These are phyloP conservation scores for Cenchrus americanus DNA, from an alignment of 176 grass and related monocot species.

Conservation along the genomic window DNA sequence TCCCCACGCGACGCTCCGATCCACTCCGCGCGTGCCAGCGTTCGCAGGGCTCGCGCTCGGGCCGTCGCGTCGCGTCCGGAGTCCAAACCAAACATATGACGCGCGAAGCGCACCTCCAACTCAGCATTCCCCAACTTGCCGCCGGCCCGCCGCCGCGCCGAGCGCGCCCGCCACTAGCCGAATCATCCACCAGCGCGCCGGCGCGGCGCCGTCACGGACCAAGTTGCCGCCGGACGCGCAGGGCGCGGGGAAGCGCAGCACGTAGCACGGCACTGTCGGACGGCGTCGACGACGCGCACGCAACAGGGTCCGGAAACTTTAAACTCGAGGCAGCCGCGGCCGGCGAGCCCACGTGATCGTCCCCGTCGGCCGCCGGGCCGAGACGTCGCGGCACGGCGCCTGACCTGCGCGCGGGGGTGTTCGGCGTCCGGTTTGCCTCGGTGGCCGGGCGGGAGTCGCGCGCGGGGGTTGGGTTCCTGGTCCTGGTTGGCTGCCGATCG, in stretches of 20 bases:
- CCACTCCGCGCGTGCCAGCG: slow-evolving; percentile 18
- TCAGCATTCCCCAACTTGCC: not conserved
- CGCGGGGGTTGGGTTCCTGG: not conserved
- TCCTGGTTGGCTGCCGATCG: not conserved
- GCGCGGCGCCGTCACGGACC: not conserved
- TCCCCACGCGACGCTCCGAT: not conserved
- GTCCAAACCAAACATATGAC: not conserved
- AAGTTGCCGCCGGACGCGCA: slow-evolving; percentile 18
- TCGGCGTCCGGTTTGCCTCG: not conserved
- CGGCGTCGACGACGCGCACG: not conserved
- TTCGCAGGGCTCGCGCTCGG: slow-evolving; percentile 13
- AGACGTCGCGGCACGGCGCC: no score
- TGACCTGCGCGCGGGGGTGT: slow-evolving; percentile 10
- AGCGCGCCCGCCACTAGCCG: slow-evolving; percentile 1
- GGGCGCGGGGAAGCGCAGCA: not conserved
- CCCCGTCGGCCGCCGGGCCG: slow-evolving; percentile 26
- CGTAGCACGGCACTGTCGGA: no score
- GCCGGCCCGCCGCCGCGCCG: slow-evolving; percentile 4
- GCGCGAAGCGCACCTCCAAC: not conserved
- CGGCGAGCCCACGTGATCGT: slow-evolving; percentile 18
- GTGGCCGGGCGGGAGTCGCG: not conserved
- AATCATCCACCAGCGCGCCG: no score
- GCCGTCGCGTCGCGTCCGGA: slow-evolving; percentile 22
- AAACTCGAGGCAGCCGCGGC: not conserved
- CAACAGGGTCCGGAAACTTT: not conserved